Evolutionary conservation across 257 asterid species (phyloP).

Genomic region (Nicotiana benthamiana): DNA sequence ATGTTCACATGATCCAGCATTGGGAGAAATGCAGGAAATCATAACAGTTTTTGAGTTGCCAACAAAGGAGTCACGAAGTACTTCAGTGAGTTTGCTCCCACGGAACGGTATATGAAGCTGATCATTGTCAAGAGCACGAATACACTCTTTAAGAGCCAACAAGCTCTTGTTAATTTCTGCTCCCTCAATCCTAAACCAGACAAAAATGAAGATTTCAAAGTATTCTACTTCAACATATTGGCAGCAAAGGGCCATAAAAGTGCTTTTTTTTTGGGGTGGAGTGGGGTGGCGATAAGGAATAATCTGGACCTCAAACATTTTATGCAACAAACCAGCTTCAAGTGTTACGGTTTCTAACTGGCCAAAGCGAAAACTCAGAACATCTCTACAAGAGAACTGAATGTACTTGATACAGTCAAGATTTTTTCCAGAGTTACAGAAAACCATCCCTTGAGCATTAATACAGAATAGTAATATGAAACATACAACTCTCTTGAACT

Average conservation of each 20-base stretch:
- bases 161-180: constrained; percentile 99
- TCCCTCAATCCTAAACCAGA: constrained; percentile 77
- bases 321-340: background rate
- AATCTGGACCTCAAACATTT: background rate
- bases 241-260: background rate
- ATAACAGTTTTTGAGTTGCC: constrained; percentile 98
- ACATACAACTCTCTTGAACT: background rate
- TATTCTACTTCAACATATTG: background rate
- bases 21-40: constrained; percentile 99
- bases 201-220: background rate
- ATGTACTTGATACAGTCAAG: background rate
- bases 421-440: background rate
- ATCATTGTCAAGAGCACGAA: constrained; percentile 98
- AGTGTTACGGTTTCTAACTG: background rate
- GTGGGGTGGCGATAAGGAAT: background rate
- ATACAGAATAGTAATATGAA: background rate
- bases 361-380: background rate
- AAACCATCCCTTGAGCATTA: background rate
- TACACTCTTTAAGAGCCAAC: constrained; percentile 95
- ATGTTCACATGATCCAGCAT: constrained; percentile 97
- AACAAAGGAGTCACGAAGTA: constrained; percentile 95
- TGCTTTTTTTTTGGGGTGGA: background rate
- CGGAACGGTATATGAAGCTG: constrained; percentile 99
- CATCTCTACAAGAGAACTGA: background rate
- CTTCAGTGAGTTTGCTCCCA: constrained; percentile 99